Base-by-base conservation (phyloP, 1,284 basidiomycete genomes). In the Pascua guehoae region DNA sequence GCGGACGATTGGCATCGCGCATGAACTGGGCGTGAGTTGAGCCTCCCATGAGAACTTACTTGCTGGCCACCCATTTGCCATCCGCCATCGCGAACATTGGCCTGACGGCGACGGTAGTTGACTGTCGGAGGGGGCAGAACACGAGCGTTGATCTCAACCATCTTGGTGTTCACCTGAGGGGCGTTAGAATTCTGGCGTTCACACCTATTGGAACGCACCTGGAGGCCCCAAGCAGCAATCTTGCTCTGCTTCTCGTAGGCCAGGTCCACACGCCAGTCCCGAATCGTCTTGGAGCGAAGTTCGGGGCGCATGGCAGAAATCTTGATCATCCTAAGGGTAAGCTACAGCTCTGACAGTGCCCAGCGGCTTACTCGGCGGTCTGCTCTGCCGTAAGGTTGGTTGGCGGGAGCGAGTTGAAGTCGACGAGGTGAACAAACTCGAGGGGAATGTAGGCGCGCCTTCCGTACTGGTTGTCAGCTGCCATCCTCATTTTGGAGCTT, bases 151-250 rank as follows among this genome's bases (percentile, higher is more conserved):
- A 79, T 51, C 32, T 66, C 47, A 37, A 79, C 63, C 62, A 79
- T 71, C 4, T 62, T 50, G 1, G 15, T 53, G 42, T 70, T 70
- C 49, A 80, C 71, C 68, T 71, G 50, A 4, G 24, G 24, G 24
- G 24, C 24, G 24, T 32, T 32, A 32, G 24, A 7, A 12, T 9
- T 3, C 1, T 14, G 17, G 14, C 10, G 14, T 12, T 7, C 12
- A 9, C 0, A 1, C 11, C 24, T 32, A 32, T 32, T 32, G 24
- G 24, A 49, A 37, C 62, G 49, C 40, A 67, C 67, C 38, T 76
- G 58, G 45, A 79, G 53, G 10, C 76, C 79, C 78, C 78, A 80
- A 2, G 66, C 66, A 3, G 57, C 56, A 45, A 75, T 64, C 60
- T 70, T 73, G 44, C 58, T 57, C 55, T 70, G 64, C 12, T 59